These are phyloP conservation scores for Pleurotus cornucopiae DNA, from an alignment of 768 basidiomycete genomes.

Conservation along the genomic window DNA sequence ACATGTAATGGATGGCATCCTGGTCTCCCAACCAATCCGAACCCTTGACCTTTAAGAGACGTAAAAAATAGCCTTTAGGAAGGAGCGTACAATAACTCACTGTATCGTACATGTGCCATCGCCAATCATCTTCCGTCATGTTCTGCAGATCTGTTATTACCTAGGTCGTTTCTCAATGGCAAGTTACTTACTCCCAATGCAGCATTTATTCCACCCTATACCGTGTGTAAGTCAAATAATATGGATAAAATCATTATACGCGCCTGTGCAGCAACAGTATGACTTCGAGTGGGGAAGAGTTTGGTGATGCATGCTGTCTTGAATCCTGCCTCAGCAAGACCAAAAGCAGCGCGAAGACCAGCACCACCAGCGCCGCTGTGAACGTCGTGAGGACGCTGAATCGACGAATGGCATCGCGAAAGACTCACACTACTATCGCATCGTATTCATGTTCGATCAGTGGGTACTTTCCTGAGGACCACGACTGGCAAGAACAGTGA, in stretches of 20 bases:
- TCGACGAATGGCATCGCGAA: neutral
- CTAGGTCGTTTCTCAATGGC: conserved; percentile 4
- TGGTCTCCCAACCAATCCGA: conserved; percentile 99
- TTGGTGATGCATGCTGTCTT: conserved; percentile 99
- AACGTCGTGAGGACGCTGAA: neutral
- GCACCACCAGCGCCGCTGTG: conserved; percentile 94
- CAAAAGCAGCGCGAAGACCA: conserved; percentile 96
- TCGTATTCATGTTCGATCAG: conserved; percentile 99
- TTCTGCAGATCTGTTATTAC: conserved; percentile 45
- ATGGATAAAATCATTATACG: conserved; percentile 14
- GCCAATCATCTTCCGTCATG: conserved; percentile 99
- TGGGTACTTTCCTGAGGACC: conserved; percentile 88
- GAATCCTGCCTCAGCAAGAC: conserved; percentile 96
- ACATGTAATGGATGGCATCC: conserved; percentile 99
- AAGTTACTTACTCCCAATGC: conserved; percentile 74
- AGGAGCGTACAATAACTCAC: conserved; percentile 37
- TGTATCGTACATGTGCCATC: conserved; percentile 98
- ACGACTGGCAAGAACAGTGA: conserved; percentile 42
- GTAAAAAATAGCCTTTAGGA: conserved; percentile 6
- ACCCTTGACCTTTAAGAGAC: conserved; percentile 81
- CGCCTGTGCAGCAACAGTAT: conserved; percentile 97
- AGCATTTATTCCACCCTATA: conserved; percentile 95
- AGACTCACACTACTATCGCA: conserved; percentile 94
- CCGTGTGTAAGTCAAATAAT: conserved; percentile 12
- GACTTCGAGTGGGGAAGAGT: conserved; percentile 96